phyloP scores from a whole-genome alignment of 2,329 filamentous ascomycete species.

The Fusarium devonianum region DNA sequence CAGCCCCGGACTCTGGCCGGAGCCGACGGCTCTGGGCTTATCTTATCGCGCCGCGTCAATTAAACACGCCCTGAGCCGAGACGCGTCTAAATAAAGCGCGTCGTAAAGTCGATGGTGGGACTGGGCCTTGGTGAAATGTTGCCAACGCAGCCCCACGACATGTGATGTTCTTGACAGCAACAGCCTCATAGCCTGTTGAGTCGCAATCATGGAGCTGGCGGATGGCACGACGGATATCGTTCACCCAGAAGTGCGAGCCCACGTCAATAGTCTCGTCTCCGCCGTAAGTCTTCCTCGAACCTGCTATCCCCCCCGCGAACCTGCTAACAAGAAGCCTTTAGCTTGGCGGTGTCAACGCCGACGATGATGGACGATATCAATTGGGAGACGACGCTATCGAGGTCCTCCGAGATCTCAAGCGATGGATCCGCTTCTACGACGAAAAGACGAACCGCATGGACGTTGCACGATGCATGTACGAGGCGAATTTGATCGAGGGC shows the following conservation, averaged over 20 bases:
- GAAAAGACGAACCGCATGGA: conserved; percentile 94
- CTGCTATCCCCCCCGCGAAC: not conserved
- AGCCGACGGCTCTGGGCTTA: conserved; percentile 26
- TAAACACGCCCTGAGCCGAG: conserved; percentile 19
- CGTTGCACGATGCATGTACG: conserved; percentile 89
- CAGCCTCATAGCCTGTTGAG: conserved; percentile 19
- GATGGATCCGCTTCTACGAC: conserved; percentile 95
- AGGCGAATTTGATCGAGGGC: conserved; percentile 89
- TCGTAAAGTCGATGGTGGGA: conserved; percentile 19
- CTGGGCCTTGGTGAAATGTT: conserved; percentile 21
- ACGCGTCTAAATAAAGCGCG: conserved; percentile 39
- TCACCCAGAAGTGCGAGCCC: conserved; percentile 90
- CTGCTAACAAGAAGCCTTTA: conserved; percentile 49
- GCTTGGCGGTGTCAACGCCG: conserved; percentile 84
- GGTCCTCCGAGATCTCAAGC: conserved; percentile 89
- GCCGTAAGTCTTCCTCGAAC: conserved; percentile 67
- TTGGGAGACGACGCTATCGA: conserved; percentile 93
- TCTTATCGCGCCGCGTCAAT: conserved; percentile 29
- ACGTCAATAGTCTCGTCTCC: conserved; percentile 92
- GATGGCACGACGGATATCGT: conserved; percentile 68
- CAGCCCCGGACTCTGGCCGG: conserved; percentile 35
- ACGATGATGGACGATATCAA: conserved; percentile 82
- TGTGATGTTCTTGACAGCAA: conserved; percentile 23
- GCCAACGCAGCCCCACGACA: conserved; percentile 31
- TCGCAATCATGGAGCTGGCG: conserved; percentile 59